These are phyloP conservation scores for Paragyromitra xinjiangensis DNA, from an alignment of 495 filamentous ascomycete genomes.

Conservation along the genomic window DNA sequence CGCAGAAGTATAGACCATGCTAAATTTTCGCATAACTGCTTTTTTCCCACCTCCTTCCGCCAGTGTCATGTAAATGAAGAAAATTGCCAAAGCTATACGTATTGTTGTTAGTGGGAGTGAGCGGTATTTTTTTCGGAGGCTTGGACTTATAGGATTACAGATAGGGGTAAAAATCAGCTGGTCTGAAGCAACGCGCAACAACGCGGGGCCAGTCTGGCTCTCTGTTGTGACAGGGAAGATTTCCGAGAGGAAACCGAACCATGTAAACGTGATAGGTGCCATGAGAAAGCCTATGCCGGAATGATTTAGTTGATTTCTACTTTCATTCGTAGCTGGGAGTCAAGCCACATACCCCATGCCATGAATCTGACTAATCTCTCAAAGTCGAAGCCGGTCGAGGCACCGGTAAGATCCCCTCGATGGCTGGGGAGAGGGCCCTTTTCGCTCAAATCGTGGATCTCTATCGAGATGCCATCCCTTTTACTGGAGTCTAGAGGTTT, in stretches of 20 bases:
- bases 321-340: neutral
- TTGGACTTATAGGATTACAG: conserved; percentile 63
- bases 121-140: neutral
- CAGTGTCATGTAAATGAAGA: conserved; percentile 97
- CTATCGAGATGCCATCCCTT: conserved; percentile 80
- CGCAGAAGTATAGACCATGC: conserved; percentile 90
- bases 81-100: conserved; percentile 75
- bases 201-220: conserved; percentile 72
- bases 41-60: conserved; percentile 90
- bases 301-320: neutral
- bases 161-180: conserved; percentile 93
- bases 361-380: conserved; percentile 90
- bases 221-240: conserved; percentile 85
- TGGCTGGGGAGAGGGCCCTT: conserved; percentile 79
- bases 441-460: conserved; percentile 88
- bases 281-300: conserved; percentile 73
- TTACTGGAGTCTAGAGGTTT: conserved; percentile 59
- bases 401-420: conserved; percentile 68
- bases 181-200: conserved; percentile 90
- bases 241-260: conserved; percentile 85
- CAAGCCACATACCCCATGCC: conserved; percentile 70
- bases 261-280: conserved; percentile 92
- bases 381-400: conserved; percentile 83
- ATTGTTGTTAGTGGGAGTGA: conserved; percentile 58
- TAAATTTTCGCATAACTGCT: conserved; percentile 83